These are phyloP conservation scores for Rhizopogon vinicolor DNA, from an alignment of 768 basidiomycete species.

Conservation along the genomic window DNA sequence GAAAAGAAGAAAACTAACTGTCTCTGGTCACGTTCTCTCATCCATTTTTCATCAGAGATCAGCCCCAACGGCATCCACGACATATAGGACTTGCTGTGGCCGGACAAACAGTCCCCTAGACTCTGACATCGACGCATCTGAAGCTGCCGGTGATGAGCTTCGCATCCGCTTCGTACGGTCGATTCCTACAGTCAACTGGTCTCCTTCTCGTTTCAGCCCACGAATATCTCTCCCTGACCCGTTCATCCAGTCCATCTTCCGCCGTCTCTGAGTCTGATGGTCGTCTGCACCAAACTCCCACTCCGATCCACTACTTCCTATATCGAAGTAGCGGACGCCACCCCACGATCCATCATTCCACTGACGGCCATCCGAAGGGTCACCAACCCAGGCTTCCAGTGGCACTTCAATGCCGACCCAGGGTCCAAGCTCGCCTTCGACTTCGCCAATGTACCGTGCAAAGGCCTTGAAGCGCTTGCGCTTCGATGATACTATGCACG, in stretches of 20 bases:
- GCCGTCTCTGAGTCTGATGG: constrained; percentile 41
- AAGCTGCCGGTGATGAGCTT: constrained; percentile 63
- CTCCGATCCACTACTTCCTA: constrained; percentile 50
- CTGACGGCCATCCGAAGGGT: constrained; percentile 55
- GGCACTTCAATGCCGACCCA: constrained; percentile 95
- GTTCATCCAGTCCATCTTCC: constrained; percentile 32
- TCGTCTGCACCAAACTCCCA: constrained; percentile 60
- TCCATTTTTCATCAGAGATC: constrained; percentile 39
- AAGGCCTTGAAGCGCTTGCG: constrained; percentile 81
- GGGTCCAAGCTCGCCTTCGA: constrained; percentile 73
- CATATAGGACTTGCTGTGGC: constrained; percentile 83
- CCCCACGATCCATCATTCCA: constrained; percentile 87
- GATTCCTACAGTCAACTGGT: constrained; percentile 35
- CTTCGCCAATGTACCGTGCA: constrained; percentile 85
- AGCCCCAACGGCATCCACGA: constrained; percentile 74
- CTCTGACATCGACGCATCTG: constrained; percentile 56
- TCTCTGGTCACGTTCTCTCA: neutral
- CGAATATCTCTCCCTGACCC: constrained; percentile 19
- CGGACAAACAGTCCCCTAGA: constrained; percentile 75
- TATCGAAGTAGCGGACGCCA: constrained; percentile 82
- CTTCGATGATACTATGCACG: constrained; percentile 84
- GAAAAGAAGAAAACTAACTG: neutral
- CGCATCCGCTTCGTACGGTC: constrained; percentile 54
- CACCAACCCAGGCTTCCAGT: constrained; percentile 46
- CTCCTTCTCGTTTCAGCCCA: constrained; percentile 54